These are phyloP conservation scores for Septoria petroselini DNA, from an alignment of 2,329 filamentous ascomycete genomes.

Conservation along the genomic window DNA sequence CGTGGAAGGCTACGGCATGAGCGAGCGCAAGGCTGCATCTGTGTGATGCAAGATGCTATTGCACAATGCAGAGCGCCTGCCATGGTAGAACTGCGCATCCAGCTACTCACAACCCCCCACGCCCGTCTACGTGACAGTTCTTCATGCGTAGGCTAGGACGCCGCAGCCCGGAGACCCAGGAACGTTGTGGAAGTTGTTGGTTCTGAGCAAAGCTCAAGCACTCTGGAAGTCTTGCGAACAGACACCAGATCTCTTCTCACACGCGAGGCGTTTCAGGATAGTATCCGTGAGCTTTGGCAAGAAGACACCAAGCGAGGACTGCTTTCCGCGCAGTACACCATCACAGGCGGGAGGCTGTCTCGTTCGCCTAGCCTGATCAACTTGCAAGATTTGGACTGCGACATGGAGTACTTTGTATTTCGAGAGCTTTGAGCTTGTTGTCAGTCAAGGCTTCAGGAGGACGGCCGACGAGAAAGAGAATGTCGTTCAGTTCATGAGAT, in stretches of 20 bases:
- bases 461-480: too few relatives aligned
- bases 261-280: not conserved
- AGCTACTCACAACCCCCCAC: too few relatives aligned
- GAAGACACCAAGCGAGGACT: not conserved
- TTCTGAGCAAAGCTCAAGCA: too few relatives aligned
- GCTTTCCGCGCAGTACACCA: not conserved
- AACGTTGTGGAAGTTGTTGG: too few relatives aligned
- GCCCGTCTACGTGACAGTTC: too few relatives aligned
- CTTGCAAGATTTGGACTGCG: not conserved
- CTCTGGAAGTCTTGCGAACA: not conserved
- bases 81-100: too few relatives aligned
- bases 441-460: too few relatives aligned
- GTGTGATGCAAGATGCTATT: too few relatives aligned
- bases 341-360: not conserved
- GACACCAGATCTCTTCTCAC: slow-evolving; percentile 3
- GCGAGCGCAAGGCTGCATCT: not conserved
- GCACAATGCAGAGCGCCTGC: too few relatives aligned
- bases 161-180: too few relatives aligned
- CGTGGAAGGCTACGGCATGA: slow-evolving; percentile 43
- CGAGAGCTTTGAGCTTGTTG: not conserved
- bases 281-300: slow-evolving; percentile 1
- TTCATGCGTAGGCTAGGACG: too few relatives aligned
- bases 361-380: not conserved
- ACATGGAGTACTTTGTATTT: not conserved
- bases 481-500: too few relatives aligned